Conservation (phyloP, 2,329 filamentous ascomycete genomes). For the Botryosphaeria dothidea region DNA sequence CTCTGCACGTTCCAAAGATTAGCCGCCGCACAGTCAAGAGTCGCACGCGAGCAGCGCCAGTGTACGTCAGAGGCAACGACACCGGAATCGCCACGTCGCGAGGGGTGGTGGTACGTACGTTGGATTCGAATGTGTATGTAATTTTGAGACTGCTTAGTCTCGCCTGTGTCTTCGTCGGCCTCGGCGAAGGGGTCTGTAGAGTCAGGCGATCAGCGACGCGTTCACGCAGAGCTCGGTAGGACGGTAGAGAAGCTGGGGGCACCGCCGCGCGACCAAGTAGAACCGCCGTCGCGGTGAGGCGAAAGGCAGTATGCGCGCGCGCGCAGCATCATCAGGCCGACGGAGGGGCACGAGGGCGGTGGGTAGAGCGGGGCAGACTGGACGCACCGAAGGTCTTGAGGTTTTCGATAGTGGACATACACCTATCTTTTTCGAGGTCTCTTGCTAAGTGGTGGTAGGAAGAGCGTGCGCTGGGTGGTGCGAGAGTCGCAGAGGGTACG, state of each 20-base stretch:
- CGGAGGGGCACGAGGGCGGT: slow-evolving; percentile 25
- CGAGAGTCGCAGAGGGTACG: slow-evolving; percentile 12
- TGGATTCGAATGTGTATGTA: slow-evolving; percentile 99
- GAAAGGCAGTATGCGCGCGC: neutral
- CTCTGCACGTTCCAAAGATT: slow-evolving; percentile 62
- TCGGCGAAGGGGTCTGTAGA: slow-evolving; percentile 94
- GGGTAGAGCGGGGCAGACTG: slow-evolving; percentile 24
- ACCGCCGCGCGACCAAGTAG: neutral
- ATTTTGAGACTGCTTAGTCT: slow-evolving; percentile 91
- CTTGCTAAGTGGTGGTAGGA: slow-evolving; percentile 30
- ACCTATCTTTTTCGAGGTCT: slow-evolving; percentile 68
- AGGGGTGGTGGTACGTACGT: slow-evolving; percentile 63
- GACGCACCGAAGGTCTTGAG: slow-evolving; percentile 88
- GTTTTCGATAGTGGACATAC: slow-evolving; percentile 96
- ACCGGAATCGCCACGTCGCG: neutral
- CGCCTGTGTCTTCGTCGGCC: slow-evolving; percentile 98
- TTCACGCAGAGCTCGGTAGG: neutral
- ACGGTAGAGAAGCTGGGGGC: neutral
- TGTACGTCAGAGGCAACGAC: neutral
- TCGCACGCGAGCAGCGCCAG: neutral
- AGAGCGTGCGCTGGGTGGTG: slow-evolving; percentile 19
- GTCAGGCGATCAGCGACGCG: neutral
- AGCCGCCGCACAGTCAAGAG: neutral
- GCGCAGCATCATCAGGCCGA: slow-evolving; percentile 9
- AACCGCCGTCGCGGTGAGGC: neutral